Conservation (phyloP, 768 basidiomycete species). For the Psilocybe tampanensis region DNA sequence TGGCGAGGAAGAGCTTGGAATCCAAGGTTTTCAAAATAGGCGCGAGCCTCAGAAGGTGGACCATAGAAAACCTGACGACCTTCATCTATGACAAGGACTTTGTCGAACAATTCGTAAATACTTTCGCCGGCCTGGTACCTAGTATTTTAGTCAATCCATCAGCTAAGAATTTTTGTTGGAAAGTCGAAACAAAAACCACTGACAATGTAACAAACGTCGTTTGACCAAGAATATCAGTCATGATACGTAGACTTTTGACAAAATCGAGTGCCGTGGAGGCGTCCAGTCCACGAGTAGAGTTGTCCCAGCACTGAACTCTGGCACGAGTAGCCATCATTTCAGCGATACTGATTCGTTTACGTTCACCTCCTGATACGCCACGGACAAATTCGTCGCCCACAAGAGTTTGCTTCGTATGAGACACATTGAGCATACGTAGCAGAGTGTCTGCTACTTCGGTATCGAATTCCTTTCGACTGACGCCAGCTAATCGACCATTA, state of each 20-base stretch:
- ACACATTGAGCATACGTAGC: constrained; percentile 81
- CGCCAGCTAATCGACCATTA: constrained; percentile 68
- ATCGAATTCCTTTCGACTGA: constrained; percentile 62
- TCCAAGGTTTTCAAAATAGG: constrained; percentile 78
- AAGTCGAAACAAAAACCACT: constrained; percentile 22
- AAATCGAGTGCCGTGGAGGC: constrained; percentile 91
- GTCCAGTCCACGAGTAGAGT: constrained; percentile 79
- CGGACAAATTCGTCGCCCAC: constrained; percentile 89
- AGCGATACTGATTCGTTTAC: constrained; percentile 80
- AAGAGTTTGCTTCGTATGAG: constrained; percentile 76
- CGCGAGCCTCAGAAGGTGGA: constrained; percentile 68
- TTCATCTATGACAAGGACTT: constrained; percentile 81
- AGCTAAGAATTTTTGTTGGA: not conserved
- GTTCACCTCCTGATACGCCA: constrained; percentile 79
- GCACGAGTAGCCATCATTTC: constrained; percentile 88
- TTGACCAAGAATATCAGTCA: constrained; percentile 82
- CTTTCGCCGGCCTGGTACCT: constrained; percentile 84
- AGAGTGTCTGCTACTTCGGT: constrained; percentile 59
- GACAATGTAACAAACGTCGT: constrained; percentile 81
- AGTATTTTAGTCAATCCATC: not conserved
- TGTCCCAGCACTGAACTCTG: constrained; percentile 83
- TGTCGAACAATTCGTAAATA: constrained; percentile 82
- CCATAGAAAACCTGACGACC: constrained; percentile 86
- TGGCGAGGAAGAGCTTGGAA: constrained; percentile 79
- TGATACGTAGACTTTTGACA: constrained; percentile 72